phyloP scores from a whole-genome alignment of 148 eudicot species.

The Spergularia bocconei region DNA sequence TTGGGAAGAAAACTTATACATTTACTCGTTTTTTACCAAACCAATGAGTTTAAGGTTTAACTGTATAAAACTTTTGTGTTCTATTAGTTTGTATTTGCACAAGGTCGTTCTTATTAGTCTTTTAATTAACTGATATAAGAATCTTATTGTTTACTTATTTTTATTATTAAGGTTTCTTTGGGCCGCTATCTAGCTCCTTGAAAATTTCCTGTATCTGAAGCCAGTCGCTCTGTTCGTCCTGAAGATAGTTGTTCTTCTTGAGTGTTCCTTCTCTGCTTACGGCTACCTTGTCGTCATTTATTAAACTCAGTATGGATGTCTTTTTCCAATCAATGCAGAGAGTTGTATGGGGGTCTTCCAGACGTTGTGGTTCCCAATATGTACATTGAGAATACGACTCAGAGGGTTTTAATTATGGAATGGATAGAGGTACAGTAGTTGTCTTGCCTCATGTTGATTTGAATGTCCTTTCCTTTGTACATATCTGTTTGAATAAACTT shows the following conservation, averaged over 20 bases:
- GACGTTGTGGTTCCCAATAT: constrained; percentile 90
- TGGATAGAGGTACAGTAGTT: constrained; percentile 79
- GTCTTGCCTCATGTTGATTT: constrained; percentile 7
- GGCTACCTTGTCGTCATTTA: neutral
- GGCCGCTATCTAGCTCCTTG: neutral
- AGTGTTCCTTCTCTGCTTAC: neutral
- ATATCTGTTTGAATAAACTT: neutral
- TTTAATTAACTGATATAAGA: neutral
- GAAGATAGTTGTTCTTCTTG: neutral
- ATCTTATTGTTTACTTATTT: neutral
- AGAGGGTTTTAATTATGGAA: constrained; percentile 76
- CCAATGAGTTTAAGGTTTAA: neutral
- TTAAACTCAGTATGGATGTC: neutral
- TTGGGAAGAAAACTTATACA: neutral
- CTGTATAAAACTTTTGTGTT: too few relatives aligned
- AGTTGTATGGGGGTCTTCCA: constrained; percentile 73
- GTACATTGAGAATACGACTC: constrained; percentile 71
- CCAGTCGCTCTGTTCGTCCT: neutral
- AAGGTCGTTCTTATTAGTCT: too few relatives aligned
- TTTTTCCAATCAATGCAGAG: constrained; percentile 39
- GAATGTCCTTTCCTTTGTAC: neutral
- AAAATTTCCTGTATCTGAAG: neutral
- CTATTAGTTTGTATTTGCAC: too few relatives aligned
- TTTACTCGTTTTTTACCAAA: neutral
- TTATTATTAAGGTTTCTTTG: neutral